Evolutionary conservation across 768 basidiomycete species (phyloP).

Genomic region (Lactarius deliciosus): DNA sequence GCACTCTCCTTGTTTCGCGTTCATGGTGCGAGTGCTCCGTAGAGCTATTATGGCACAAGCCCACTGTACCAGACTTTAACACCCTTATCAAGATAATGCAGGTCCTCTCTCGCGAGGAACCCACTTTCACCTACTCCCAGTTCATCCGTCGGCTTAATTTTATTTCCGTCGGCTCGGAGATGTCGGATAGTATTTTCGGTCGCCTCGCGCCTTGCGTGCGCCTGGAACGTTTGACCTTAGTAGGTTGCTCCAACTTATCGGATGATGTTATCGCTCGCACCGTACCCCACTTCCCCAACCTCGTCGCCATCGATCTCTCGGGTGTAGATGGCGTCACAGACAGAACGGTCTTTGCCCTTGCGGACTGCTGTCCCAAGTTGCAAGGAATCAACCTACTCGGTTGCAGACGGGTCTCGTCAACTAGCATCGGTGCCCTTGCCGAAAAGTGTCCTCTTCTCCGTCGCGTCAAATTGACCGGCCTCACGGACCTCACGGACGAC

Average conservation of each 20-base stretch:
- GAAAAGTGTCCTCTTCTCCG: conserved; percentile 72
- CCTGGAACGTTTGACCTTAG: conserved; percentile 86
- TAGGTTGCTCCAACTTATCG: conserved; percentile 70
- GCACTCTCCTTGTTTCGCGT: conserved; percentile 77
- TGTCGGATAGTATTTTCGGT: conserved; percentile 72
- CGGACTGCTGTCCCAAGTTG: conserved; percentile 64
- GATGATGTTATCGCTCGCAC: conserved; percentile 61
- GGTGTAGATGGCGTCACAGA: conserved; percentile 70
- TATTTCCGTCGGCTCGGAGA: conserved; percentile 60
- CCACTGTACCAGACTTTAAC: conserved; percentile 64
- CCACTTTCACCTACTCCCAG: conserved; percentile 82
- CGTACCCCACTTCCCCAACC: conserved; percentile 66
- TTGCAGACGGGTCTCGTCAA: conserved; percentile 78
- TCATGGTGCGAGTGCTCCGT: conserved; percentile 96
- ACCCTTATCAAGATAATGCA: conserved; percentile 78
- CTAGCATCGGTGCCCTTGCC: conserved; percentile 75
- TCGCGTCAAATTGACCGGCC: conserved; percentile 84
- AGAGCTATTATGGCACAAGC: conserved; percentile 93
- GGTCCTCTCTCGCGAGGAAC: conserved; percentile 59
- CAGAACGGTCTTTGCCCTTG: conserved; percentile 67
- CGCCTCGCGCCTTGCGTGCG: conserved; percentile 72
- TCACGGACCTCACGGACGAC: conserved; percentile 71
- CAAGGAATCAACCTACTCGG: conserved; percentile 92
- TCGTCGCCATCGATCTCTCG: conserved; percentile 85
- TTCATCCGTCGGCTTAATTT: conserved; percentile 94